Evolutionary conservation across 768 basidiomycete species (phyloP), one percentile per base, ranked within the genome.

Genomic region (Kwoniella newhampshirensis): DNA sequence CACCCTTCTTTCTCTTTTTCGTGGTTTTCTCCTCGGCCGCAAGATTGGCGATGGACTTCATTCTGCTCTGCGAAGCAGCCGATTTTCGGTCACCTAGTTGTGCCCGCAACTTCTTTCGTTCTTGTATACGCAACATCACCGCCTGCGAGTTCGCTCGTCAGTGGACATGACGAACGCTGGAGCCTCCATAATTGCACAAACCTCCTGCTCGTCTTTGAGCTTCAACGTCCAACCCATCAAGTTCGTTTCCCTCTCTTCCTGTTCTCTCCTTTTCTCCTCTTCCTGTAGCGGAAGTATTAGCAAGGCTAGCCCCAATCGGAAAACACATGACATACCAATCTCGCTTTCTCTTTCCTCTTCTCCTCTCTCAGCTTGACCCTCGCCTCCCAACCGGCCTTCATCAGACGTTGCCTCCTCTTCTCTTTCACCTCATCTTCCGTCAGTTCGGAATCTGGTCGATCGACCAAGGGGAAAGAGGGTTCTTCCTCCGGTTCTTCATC

Each of bases 381-480:
- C 0, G 93, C 91, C 56, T 98, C 94, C 74, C 87, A 92, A 0
- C 89, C 90, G 0, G 92, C 91, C 75, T 96, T 98, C 79, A 93
- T 79, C 28, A 98, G 81, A 63, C 85, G 87, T 74, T 99, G 96
- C 68, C 87, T 89, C 69, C 86, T 86, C 79, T 98, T 99, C 77
- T 99, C 96, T 74, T 89, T 97, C 32, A 97, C 73, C 23, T 85
- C 82, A 37, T 94, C 92, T 70, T 98, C 93, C 66, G 90, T 89
- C 61, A 92, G 87, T 57, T 94, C 88, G 5, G 83, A 86, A 75
- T 99, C 96, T 0, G 92, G 91, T 1, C 87, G 81, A 67, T 96
- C 91, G n/a, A 94, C 80, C 1, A 99, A 81, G 18, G 90, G 92
- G 79, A 92, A 99, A 0, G 85, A 84, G 1, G 80, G 80, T 20